These are phyloP conservation scores for Exsudoporus frostii DNA, from an alignment of 768 basidiomycete species.

Conservation along the genomic window DNA sequence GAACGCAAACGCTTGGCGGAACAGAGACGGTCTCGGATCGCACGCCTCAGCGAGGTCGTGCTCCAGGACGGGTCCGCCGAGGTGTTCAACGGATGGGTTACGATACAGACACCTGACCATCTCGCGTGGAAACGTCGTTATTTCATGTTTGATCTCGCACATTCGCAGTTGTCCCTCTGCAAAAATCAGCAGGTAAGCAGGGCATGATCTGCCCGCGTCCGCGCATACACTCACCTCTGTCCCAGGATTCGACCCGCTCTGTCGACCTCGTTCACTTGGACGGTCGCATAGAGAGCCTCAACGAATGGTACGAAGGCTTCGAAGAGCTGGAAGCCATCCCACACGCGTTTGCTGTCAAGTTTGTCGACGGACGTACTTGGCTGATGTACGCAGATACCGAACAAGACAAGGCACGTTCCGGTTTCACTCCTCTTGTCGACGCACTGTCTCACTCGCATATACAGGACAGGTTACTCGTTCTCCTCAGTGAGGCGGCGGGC, in stretches of 20 bases:
- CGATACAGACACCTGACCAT: constrained; percentile 52
- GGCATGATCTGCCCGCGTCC: too few relatives aligned
- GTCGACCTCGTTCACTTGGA: constrained; percentile 42
- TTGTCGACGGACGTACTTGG: constrained; percentile 51
- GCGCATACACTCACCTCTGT: constrained; percentile 1
- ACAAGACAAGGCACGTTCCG: constrained; percentile 52
- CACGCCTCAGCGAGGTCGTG: constrained; percentile 45
- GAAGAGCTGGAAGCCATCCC: constrained; percentile 65
- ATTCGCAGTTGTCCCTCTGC: constrained; percentile 44
- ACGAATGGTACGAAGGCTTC: constrained; percentile 66
- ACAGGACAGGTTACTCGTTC: constrained; percentile 28
- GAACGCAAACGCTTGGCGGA: constrained; percentile 38
- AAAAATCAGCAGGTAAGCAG: constrained; percentile 47
- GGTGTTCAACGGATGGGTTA: constrained; percentile 56
- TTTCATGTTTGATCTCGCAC: constrained; percentile 49
- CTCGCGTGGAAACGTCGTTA: constrained; percentile 65
- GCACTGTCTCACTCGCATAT: not conserved
- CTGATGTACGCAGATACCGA: constrained; percentile 60
- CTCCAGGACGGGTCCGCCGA: constrained; percentile 39
- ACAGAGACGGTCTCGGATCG: constrained; percentile 38
- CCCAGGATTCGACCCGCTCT: constrained; percentile 29
- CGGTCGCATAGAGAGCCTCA: constrained; percentile 43
- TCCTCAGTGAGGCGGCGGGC: constrained; percentile 29
- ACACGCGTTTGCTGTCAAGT: constrained; percentile 64
- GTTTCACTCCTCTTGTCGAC: not conserved